Base-by-base conservation (phyloP, 257 asterid genomes). In the Penstemon barbatus region DNA sequence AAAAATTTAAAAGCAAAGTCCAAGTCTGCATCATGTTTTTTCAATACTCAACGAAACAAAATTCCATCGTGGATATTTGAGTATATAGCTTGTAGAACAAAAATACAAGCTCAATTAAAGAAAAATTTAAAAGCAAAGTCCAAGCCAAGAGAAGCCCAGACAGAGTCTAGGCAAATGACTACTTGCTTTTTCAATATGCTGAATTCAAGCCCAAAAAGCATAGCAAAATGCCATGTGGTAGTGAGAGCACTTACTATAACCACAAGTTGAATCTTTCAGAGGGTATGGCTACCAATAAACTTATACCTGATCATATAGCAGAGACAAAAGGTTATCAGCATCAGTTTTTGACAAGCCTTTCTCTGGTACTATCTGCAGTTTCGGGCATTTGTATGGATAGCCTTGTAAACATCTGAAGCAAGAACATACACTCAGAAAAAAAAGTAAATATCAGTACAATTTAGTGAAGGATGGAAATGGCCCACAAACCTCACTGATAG, bases 311-410 rank as follows among this genome's bases (percentile, higher is more conserved):
- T 90, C 99, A 70, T 80, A 79, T 62, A 93, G 99, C 77, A 91
- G 84, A 33, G 91, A 75, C 69, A 88, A 84, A 81, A 93, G 97
- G 74, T 83, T 89, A 68, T 87, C 85, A 48, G 86, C 83, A 69
- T 88, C 87, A 72, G 70, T 74, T 77, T 84, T 82, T 58, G 92
- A 84, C 76, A 93, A 74, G 61, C 97, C 97, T 75, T 82, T 88
- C 84, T 87, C 97, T 66, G 97, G 93, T 38, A 80, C 61, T 80
- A 93, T 78, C 75, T 80, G 87, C 84, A 93, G 81, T 82, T 88
- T 93, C 10, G 99, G 99, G 80, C 88, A 83, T 79, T 88, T 93
- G 85, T 81, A 80, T 36, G 99, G 99, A 81, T 90, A 93, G 48
- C 99, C 99, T 63, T 87, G 96, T 68, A 86, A 68, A 64, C 74